phyloP scores from a whole-genome alignment of 2,329 filamentous ascomycete genomes.

The Orbilia ellipsospora region DNA sequence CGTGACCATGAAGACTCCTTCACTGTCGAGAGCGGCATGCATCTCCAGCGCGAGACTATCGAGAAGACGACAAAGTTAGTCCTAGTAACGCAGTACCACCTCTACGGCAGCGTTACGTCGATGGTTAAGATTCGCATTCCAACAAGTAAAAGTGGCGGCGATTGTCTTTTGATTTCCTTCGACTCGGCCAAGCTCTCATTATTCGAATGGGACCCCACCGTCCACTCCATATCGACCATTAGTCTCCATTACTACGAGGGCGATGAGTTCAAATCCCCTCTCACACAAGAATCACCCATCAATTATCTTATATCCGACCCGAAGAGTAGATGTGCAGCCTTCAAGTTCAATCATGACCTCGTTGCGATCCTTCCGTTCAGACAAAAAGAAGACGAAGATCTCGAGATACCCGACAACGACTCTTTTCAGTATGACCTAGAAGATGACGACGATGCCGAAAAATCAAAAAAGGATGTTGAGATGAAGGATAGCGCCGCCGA shows the following conservation, averaged over 20 bases:
- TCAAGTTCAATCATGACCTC: conserved; percentile 89
- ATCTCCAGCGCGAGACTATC: conserved; percentile 71
- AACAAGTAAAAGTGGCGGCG: conserved; percentile 78
- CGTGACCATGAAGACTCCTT: conserved; percentile 75
- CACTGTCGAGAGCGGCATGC: conserved; percentile 72
- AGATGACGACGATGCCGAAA: conserved; percentile 57
- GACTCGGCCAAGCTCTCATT: conserved; percentile 93
- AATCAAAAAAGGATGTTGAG: conserved; percentile 52
- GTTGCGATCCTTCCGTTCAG: conserved; percentile 94
- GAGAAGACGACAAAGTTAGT: conserved; percentile 79
- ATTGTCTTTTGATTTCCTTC: conserved; percentile 77
- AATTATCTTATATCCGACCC: conserved; percentile 90
- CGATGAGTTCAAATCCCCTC: conserved; percentile 70
- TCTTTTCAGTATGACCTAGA: conserved; percentile 72
- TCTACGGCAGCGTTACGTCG: conserved; percentile 86
- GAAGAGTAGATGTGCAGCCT: conserved; percentile 88
- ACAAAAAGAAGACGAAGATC: conserved; percentile 65
- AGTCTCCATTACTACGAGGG: conserved; percentile 99
- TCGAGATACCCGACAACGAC: conserved; percentile 70
- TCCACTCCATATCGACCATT: conserved; percentile 81
- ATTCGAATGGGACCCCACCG: conserved; percentile 90
- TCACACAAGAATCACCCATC: conserved; percentile 77
- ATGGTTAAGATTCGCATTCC: conserved; percentile 80
- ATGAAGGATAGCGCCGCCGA: conserved; percentile 54
- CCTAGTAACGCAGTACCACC: conserved; percentile 82